Conservation (phyloP, 331 rosid species). For the Pyrus hybrid region DNA sequence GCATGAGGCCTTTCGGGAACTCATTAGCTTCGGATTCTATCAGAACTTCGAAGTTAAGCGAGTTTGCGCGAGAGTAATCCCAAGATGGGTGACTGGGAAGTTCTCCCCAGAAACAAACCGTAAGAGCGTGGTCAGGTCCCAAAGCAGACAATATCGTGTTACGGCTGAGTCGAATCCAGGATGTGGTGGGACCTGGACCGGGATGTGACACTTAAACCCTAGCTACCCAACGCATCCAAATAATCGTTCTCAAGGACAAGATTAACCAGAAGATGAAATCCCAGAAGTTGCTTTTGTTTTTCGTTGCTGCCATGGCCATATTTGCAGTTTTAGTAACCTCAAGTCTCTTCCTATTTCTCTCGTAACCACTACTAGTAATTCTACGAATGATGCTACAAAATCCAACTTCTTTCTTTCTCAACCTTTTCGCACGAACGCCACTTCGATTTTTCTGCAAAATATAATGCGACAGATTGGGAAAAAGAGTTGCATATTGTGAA, state of each 20-base stretch:
- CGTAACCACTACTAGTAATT: not conserved
- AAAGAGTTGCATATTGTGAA: not conserved
- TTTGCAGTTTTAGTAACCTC: not conserved
- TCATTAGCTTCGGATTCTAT: too few relatives aligned
- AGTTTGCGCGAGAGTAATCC: too few relatives aligned
- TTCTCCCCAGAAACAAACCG: too few relatives aligned
- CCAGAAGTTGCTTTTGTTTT: not conserved
- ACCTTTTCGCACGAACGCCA: not conserved
- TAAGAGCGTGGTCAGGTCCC: too few relatives aligned
- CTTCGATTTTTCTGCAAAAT: not conserved
- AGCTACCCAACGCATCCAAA: not conserved
- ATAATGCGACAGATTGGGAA: not conserved
- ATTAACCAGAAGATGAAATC: not conserved
- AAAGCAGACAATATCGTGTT: too few relatives aligned
- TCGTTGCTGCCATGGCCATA: not conserved
- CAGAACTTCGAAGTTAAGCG: too few relatives aligned
- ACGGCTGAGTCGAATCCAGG: too few relatives aligned
- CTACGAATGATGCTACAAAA: not conserved
- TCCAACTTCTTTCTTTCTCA: not conserved
- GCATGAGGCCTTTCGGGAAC: too few relatives aligned
- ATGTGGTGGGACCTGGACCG: too few relatives aligned
- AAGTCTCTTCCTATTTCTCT: not conserved
- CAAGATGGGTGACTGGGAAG: too few relatives aligned
- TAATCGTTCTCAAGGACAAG: not conserved
- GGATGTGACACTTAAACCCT: too few relatives aligned